phyloP scores from a whole-genome alignment of 345 rosid genomes.

The Rhizophora apiculata region DNA sequence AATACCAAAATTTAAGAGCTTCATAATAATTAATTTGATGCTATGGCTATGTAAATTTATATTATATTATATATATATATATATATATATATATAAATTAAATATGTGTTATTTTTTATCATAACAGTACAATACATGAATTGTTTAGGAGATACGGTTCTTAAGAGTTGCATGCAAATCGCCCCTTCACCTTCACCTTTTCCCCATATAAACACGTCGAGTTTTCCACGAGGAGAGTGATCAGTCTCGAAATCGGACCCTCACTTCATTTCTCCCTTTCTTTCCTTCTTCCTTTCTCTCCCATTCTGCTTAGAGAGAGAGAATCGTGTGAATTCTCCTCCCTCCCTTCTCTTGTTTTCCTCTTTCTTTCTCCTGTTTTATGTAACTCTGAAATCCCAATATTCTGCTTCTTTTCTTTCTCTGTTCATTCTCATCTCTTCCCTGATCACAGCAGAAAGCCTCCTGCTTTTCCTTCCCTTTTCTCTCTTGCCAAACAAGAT shows the following conservation, averaged over 20 bases:
- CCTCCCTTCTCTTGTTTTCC: slow-evolving; percentile 5
- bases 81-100: no score
- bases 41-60: no score
- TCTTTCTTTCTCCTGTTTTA: background rate
- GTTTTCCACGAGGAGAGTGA: background rate
- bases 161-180: slow-evolving; percentile 30
- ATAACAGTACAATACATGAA: no score
- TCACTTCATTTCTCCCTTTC: background rate
- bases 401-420: background rate
- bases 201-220: slow-evolving; percentile 1
- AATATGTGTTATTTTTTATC: no score
- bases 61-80: no score
- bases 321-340: slow-evolving; percentile 31
- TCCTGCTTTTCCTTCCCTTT: background rate
- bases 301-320: slow-evolving; percentile 4
- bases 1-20: background rate
- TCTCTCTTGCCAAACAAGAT: slow-evolving; percentile 4
- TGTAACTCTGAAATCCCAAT: background rate
- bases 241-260: slow-evolving; percentile 5
- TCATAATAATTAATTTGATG: no score
- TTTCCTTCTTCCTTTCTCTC: background rate
- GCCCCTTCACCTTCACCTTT: background rate
- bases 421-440: slow-evolving; percentile 6
- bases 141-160: slow-evolving; percentile 19
- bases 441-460: background rate